Conservation (phyloP, 768 basidiomycete genomes). For the Tulasnella sp. region DNA sequence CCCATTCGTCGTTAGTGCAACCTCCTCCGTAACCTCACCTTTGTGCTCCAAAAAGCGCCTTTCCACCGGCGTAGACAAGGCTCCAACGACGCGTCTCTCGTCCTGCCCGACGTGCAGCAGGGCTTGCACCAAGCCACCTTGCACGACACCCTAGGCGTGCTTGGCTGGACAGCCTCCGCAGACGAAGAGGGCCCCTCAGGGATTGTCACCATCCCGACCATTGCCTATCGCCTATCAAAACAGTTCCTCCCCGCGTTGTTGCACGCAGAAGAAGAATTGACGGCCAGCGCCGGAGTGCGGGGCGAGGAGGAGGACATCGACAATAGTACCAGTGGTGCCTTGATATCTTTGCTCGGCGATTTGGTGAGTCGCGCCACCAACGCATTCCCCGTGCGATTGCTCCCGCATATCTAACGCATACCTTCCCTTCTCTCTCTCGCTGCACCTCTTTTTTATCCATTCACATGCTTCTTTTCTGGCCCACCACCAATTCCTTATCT, state of each 20-base stretch:
- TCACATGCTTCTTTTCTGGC: not conserved
- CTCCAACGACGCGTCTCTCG: not conserved
- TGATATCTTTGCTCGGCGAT: slow-evolving; percentile 10
- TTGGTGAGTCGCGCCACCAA: slow-evolving; percentile 14
- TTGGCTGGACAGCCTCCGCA: slow-evolving; percentile 2
- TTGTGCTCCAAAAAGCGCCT: not conserved
- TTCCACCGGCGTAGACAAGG: not conserved
- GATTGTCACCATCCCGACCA: slow-evolving; percentile 9
- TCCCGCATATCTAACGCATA: slow-evolving; percentile 1
- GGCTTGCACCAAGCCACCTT: not conserved
- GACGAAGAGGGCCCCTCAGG: not conserved
- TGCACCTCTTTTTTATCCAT: not conserved
- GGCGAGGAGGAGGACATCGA: too few relatives aligned
- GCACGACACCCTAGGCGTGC: not conserved
- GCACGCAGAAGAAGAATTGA: not conserved
- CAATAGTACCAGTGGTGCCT: not conserved
- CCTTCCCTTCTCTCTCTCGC: not conserved
- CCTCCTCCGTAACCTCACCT: slow-evolving; percentile 5
- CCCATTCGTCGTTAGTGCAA: not conserved
- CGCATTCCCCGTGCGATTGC: not conserved
- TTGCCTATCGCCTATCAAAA: slow-evolving; percentile 11
- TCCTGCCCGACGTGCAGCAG: not conserved
- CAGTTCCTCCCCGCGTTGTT: slow-evolving; percentile 12
- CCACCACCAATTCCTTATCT: not conserved
- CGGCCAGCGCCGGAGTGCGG: not conserved